Conservation (phyloP, 2,329 filamentous ascomycete genomes). For the Leptographium galeiforme region DNA sequence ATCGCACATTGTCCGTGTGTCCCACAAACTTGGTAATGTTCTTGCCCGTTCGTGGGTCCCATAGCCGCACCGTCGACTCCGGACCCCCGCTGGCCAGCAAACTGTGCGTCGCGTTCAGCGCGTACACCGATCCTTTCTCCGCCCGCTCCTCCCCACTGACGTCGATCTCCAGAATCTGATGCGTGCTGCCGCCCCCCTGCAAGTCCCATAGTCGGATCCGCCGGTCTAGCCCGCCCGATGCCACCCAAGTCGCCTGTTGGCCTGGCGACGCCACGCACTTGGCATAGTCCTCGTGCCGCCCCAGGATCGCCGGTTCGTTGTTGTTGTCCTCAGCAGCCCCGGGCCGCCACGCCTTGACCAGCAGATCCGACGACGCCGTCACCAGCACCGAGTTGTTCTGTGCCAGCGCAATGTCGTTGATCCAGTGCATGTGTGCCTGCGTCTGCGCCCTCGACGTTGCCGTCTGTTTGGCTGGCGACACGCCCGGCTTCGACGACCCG, state of each 20-base stretch:
- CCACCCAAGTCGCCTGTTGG: slow-evolving; percentile 62
- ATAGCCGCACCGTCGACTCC: slow-evolving; percentile 82
- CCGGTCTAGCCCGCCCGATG: slow-evolving; percentile 83
- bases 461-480: slow-evolving; percentile 20
- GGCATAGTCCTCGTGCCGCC: slow-evolving; percentile 89
- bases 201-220: slow-evolving; percentile 92
- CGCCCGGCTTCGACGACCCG: neutral
- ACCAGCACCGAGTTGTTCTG: slow-evolving; percentile 68
- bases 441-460: slow-evolving; percentile 48
- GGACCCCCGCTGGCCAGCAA: slow-evolving; percentile 87
- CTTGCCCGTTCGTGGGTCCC: slow-evolving; percentile 76
- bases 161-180: slow-evolving; percentile 72
- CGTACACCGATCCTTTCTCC: slow-evolving; percentile 92
- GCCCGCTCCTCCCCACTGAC: slow-evolving; percentile 68
- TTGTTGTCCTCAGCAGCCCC: slow-evolving; percentile 49
- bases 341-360: slow-evolving; percentile 86
- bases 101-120: slow-evolving; percentile 64
- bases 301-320: slow-evolving; percentile 65
- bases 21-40: slow-evolving; percentile 92
- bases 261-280: slow-evolving; percentile 76
- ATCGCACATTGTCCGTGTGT: slow-evolving; percentile 86
- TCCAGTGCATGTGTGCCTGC: slow-evolving; percentile 84
- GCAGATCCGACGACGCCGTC: slow-evolving; percentile 85
- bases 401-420: slow-evolving; percentile 80
- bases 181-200: slow-evolving; percentile 51